Base-by-base conservation (phyloP, 306 rosid genomes). In the Quercus rubra region DNA sequence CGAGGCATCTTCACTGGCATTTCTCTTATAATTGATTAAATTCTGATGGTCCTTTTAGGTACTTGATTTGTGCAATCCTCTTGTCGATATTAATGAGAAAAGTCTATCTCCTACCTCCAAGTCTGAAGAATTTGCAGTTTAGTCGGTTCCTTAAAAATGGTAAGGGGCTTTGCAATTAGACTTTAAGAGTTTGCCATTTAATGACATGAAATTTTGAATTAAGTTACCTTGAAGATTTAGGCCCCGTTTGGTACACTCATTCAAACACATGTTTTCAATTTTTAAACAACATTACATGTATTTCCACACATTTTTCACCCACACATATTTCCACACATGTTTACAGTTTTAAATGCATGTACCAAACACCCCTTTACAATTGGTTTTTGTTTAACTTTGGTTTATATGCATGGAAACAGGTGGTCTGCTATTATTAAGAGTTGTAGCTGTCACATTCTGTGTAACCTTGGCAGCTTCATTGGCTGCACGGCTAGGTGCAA, bases 401-500 rank as follows among this genome's bases (percentile, higher is more conserved):
- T 73, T 76, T 66, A 54, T 23, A 25, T 75, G 51, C 25, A 28
- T 59, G 64, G 77, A 4, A 2, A 81, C 81, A 95, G 99, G 99
- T 23, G 83, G 89, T 51, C 68, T 92, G 4, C 73, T 95, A 74
- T 69, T 95, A 74, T 87, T 89, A 51, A 90, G 98, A 81, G 99
- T 95, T 13, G 70, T 95, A 71, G 99, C 99, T 11, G 98, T 95
- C 76, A 95, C 99, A 74, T 95, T 93, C 81, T 93, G 98, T 61
- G 98, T 93, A 70, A 95, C 99, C 23, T 84, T 95, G 58, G 90
- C 99, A 20, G 98, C 99, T 28, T 91, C 99, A 28, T 68, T 93
- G 79, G 98, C 99, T 1, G 95, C 98, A 58, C 84, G 97, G 83
- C 76, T 91, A 10, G 99, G 99, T 5, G 61, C 99, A 20, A 85